phyloP scores from a whole-genome alignment of 1,139 yeast species.

The Taphrina flavorubra region DNA sequence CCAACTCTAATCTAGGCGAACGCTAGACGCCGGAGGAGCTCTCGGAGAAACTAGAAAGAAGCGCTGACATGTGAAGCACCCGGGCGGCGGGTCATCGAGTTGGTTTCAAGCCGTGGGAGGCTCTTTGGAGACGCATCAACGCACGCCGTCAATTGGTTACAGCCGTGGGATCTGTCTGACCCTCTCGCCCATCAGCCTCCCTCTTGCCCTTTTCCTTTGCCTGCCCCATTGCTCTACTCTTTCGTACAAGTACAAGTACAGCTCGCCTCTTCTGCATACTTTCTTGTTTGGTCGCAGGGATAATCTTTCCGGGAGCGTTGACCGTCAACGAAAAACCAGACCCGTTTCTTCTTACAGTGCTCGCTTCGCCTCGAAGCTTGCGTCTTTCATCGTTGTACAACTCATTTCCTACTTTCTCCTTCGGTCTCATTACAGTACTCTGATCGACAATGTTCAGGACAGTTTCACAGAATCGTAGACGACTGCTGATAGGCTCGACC shows the following conservation, averaged over 20 bases:
- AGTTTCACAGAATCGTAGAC: conserved; percentile 6
- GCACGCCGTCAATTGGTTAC: too few relatives aligned
- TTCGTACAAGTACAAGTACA: background rate
- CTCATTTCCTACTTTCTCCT: background rate
- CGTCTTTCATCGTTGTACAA: background rate
- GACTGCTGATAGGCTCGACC: conserved; percentile 28
- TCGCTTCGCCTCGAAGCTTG: background rate
- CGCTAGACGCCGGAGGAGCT: background rate
- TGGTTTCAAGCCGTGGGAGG: too few relatives aligned
- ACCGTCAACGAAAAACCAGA: too few relatives aligned
- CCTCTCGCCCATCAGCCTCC: background rate
- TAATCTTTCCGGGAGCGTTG: too few relatives aligned
- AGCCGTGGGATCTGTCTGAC: background rate
- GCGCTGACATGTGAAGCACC: background rate
- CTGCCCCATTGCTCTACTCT: background rate
- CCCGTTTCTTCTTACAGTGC: too few relatives aligned
- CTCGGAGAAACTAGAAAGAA: conserved; percentile 5
- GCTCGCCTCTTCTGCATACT: background rate
- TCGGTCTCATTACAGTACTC: background rate
- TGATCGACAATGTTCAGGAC: conserved; percentile 12
- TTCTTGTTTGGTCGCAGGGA: too few relatives aligned
- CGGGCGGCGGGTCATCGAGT: background rate
- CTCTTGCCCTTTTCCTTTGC: background rate
- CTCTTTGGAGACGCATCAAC: too few relatives aligned
- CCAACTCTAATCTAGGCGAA: too few relatives aligned